These are phyloP conservation scores for Aspergillus costaricaensis DNA, from an alignment of 2,329 filamentous ascomycete genomes.

Conservation along the genomic window DNA sequence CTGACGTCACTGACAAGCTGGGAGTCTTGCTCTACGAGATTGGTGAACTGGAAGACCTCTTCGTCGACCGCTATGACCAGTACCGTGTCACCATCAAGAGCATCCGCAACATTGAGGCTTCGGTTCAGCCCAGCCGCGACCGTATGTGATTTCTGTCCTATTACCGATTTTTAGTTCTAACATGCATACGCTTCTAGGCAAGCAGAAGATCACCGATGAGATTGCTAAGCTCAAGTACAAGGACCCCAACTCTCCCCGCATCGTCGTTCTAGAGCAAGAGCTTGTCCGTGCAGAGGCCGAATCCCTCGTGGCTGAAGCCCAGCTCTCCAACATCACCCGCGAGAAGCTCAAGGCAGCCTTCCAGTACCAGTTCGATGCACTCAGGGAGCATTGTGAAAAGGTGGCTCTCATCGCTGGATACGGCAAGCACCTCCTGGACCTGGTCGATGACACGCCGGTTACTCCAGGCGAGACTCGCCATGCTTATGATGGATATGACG, in stretches of 20 bases:
- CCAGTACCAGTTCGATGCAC: conserved; percentile 95
- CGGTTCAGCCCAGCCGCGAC: conserved; percentile 95
- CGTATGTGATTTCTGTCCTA: conserved; percentile 56
- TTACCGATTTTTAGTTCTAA: conserved; percentile 9
- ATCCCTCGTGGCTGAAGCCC: conserved; percentile 96
- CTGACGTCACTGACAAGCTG: conserved; percentile 97
- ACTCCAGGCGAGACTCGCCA: conserved; percentile 94
- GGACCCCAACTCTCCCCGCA: conserved; percentile 96
- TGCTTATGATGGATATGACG: conserved; percentile 97
- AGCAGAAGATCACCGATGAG: conserved; percentile 98
- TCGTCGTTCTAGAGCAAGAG: conserved; percentile 97
- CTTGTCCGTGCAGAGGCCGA: conserved; percentile 97
- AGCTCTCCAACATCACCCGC: conserved; percentile 98
- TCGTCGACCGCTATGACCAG: conserved; percentile 98
- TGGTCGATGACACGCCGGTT: conserved; percentile 94
- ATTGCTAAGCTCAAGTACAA: conserved; percentile 99
- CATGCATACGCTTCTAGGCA: conserved; percentile 58
- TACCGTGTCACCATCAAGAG: conserved; percentile 99
- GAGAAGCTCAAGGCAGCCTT: conserved; percentile 99
- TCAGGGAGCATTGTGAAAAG: conserved; percentile 97
- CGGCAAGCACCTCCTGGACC: conserved; percentile 95
- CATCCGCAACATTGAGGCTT: conserved; percentile 98
- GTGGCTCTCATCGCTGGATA: conserved; percentile 96
- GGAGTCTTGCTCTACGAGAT: conserved; percentile 98
- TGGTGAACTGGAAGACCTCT: conserved; percentile 96